Base-by-base conservation (phyloP, 768 basidiomycete genomes). In the Harrya chromipes region DNA sequence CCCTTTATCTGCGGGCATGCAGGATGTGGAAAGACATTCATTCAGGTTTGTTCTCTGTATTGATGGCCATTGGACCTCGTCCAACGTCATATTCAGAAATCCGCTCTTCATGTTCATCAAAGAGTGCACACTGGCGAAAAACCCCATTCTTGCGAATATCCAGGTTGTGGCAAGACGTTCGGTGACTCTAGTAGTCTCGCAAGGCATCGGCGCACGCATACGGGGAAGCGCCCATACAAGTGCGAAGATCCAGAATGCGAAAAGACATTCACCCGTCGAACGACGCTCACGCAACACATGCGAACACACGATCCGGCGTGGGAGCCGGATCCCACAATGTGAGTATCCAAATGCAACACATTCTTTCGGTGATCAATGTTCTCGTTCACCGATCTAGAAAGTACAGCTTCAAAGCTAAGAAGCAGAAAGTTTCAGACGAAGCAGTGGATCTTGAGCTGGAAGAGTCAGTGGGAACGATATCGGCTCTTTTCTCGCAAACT, bases 111-210 rank as follows among this genome's bases (percentile, higher is more conserved):
- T 53, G 92, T 95, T 2, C 93, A 95, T 66, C 75, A 78, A 43
- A 84, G 93, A 17, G 90, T 92, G 3, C 93, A 95, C 64, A 94
- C 93, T 5, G 93, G 93, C 34, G 93, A 95, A 72, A 90, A 91
- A 60, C 93, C 93, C 10, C 93, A 95, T 66, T 80, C 76, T 42
- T 95, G 93, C 71, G 89, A 91, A 72, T 91, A 92, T 65, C 87
- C 87, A 3, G 87, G 82, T 8, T 95, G 92, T 67, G 80, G 78
- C 42, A 91, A 88, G 72, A 88, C 87, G 1, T 95, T 94, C 70
- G 84, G 88, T 40, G 92, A 95, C 65, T 94, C 92, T 4, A 92
- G 90, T 61, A 90, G 87, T 70, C 79, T 95, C 39, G 92, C 93
- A 42, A 82, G 93, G 53, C 93, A 95, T 73, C 83, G 93, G 45